Percentiles rank a stretch among this genome's conserved stretches.
Evolutionary conservation across 1,284 basidiomycete species (phyloP).

Genomic region (Ceratobasidium theobromae): DNA sequence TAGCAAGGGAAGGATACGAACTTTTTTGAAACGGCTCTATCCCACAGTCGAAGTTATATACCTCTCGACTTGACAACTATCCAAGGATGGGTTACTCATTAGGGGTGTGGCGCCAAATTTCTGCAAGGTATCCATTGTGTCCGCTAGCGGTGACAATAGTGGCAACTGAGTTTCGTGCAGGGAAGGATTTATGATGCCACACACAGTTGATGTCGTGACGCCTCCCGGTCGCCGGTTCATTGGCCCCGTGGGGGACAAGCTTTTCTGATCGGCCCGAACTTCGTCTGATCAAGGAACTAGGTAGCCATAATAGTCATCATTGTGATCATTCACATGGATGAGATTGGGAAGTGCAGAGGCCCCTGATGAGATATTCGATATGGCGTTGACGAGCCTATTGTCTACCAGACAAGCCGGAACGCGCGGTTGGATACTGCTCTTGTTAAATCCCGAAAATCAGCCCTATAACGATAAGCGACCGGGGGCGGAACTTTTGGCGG

Average conservation of each 20-base stretch:
- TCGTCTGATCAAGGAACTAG: not conserved
- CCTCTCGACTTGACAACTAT: not conserved
- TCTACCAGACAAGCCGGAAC: not conserved
- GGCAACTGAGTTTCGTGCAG: not conserved
- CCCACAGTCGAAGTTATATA: not conserved
- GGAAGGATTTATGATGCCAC: not conserved
- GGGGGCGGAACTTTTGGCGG: no score
- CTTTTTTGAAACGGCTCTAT: not conserved
- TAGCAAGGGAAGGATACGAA: not conserved
- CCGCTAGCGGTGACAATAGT: conserved; percentile 20
- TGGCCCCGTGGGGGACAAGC: no score
- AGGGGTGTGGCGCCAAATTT: not conserved
- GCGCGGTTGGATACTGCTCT: no score
- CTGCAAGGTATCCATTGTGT: conserved; percentile 8
- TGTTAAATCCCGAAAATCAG: no score
- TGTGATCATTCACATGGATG: not conserved
- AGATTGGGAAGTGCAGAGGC: not conserved
- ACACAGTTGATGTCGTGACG: not conserved
- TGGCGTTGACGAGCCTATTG: conserved; percentile 8
- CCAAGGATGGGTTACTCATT: conserved; percentile 4
- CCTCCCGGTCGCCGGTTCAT: no score
- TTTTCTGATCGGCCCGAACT: not conserved
- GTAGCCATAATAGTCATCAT: not conserved
- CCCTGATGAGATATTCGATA: not conserved
- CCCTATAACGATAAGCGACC: no score